These are phyloP conservation scores for Fusarium guadeloupense DNA, from an alignment of 2,329 filamentous ascomycete genomes.

Conservation along the genomic window DNA sequence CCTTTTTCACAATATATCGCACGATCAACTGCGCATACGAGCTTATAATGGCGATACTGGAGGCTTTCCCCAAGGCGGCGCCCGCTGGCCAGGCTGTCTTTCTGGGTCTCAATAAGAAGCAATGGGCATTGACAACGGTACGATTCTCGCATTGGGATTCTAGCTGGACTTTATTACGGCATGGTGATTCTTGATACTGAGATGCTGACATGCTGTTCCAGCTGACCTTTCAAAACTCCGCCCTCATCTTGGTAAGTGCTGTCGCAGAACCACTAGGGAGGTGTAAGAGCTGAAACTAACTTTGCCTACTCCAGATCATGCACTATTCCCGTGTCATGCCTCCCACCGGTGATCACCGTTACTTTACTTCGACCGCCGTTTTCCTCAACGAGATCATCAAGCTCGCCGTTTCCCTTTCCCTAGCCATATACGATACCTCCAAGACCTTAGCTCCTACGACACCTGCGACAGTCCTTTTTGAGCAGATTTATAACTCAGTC, in stretches of 20 bases:
- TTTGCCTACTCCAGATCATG: conserved; percentile 69
- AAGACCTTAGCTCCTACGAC: conserved; percentile 79
- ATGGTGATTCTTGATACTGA: background rate
- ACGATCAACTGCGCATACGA: background rate
- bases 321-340: conserved; percentile 97
- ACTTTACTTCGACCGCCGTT: conserved; percentile 92
- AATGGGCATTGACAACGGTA: conserved; percentile 40
- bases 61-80: conserved; percentile 15
- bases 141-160: background rate
- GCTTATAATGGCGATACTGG: conserved; percentile 38
- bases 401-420: conserved; percentile 82
- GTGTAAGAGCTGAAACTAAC: conserved; percentile 72
- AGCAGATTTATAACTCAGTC: conserved; percentile 80
- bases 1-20: background rate
- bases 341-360: conserved; percentile 81
- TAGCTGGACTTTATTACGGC: background rate
- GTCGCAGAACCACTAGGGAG: conserved; percentile 1
- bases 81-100: conserved; percentile 27
- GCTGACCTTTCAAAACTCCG: conserved; percentile 80
- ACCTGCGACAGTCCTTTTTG: conserved; percentile 81
- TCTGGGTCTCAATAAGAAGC: conserved; percentile 40
- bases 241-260: conserved; percentile 72
- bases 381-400: conserved; percentile 95
- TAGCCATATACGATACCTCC: conserved; percentile 89
- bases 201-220: conserved; percentile 47